A percentile compares a stretch with the other conserved stretches of the same genome.
These are phyloP conservation scores for Mortierella sp. DNA, from an alignment of 371 early-diverging fungal genomes.

Conservation along the genomic window DNA sequence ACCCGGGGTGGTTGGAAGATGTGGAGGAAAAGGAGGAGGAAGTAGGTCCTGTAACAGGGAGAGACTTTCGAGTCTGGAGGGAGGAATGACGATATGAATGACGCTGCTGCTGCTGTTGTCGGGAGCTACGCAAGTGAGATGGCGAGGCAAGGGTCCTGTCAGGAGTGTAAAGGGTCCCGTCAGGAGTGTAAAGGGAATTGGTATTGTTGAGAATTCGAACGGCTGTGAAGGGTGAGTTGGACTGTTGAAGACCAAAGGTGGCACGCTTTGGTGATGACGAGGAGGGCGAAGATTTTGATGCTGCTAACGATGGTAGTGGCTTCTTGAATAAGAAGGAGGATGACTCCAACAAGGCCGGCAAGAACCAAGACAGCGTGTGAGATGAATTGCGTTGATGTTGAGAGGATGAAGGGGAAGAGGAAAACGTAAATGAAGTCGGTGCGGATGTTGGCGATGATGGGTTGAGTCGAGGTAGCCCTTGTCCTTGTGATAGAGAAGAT, in stretches of 20 bases:
- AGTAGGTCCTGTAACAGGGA: not conserved
- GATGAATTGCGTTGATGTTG: not conserved
- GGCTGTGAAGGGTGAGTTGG: not conserved
- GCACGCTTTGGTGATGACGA: not conserved
- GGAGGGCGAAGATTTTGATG: not conserved
- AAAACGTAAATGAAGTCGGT: not conserved
- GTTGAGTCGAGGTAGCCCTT: not conserved
- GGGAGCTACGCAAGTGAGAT: not conserved
- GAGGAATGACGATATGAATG: conserved; percentile 7
- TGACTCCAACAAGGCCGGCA: conserved; percentile 18
- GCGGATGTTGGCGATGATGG: not conserved
- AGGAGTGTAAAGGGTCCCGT: not conserved
- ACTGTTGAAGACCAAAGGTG: not conserved
- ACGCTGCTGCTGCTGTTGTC: not conserved
- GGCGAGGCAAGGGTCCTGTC: conserved; percentile 6
- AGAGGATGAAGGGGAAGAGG: not conserved
- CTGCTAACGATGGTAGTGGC: not conserved
- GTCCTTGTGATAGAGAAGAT: not conserved
- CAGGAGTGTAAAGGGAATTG: not conserved
- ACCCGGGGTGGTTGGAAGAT: not conserved
- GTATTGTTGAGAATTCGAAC: not conserved
- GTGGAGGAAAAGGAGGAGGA: not conserved
- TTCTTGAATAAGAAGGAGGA: conserved; percentile 31
- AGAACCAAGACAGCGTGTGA: not conserved
- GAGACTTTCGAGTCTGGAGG: conserved; percentile 13